Evolutionary conservation across 192 early-diverging fungal genomes (phyloP).

Genomic region (Glomus cerebriforme): DNA sequence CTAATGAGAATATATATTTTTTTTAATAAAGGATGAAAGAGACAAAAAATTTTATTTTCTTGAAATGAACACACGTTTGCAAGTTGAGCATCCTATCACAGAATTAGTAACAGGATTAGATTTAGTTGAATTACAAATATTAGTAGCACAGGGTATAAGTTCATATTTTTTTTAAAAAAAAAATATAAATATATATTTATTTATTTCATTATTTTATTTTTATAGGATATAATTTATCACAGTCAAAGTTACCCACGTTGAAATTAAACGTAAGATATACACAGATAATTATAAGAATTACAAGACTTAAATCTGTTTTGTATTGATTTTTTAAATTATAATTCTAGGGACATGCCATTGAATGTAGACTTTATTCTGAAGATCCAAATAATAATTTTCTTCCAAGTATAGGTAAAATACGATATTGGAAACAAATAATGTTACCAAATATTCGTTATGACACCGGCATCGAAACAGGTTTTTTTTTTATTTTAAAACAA

Average conservation of each 20-base stretch:
- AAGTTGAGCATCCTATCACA: constrained; percentile 82
- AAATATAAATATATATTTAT: not conserved
- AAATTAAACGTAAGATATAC: constrained; percentile 61
- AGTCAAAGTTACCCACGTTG: constrained; percentile 44
- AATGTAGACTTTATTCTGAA: constrained; percentile 97
- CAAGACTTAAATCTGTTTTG: constrained; percentile 31
- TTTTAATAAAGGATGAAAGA: constrained; percentile 48
- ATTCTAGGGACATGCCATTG: constrained; percentile 88
- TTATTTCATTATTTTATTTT: not conserved
- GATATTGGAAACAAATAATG: constrained; percentile 64
- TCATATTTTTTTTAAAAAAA: not conserved
- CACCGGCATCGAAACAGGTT: constrained; percentile 67
- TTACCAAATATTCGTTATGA: constrained; percentile 76
- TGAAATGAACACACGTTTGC: constrained; percentile 81
- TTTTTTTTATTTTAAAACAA: not conserved
- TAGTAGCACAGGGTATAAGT: constrained; percentile 56
- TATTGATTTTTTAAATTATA: constrained; percentile 43
- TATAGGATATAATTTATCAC: constrained; percentile 17
- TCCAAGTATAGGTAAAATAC: constrained; percentile 78
- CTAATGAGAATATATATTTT: too few species aligned
- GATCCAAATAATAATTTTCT: constrained; percentile 92
- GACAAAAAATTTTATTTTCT: constrained; percentile 76
- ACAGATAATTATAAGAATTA: too few species aligned
- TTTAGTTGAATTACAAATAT: constrained; percentile 94
- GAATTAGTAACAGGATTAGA: constrained; percentile 83